Evolutionary conservation across 495 filamentous ascomycete genomes (phyloP), one percentile per base, ranked within the genome.

Genomic region (Talaromyces adpressus): DNA sequence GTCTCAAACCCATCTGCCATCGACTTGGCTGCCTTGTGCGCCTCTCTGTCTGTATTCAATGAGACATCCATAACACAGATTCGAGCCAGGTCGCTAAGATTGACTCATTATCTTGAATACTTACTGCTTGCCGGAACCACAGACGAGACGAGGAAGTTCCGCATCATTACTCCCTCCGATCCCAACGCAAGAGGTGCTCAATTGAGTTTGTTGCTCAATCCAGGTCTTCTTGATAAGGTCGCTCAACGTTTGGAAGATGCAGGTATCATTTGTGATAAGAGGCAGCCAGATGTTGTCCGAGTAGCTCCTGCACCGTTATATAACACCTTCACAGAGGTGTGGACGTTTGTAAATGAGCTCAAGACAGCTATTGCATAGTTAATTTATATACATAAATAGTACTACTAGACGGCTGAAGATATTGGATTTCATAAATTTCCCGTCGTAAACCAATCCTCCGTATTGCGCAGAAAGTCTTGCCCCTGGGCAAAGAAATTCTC

Each of bases 261-360:
- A 1, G 86, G 87, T 5, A 85, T 96, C 18, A 83, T 98, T 41
- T 88, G 93, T 52, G 94, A 98, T 70, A 92, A 98, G 82, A 79
- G 94, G 61, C 85, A 85, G 71, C 94, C 94, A n/a, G 87, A 93
- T 75, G 94, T 98, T 41, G 84, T 98, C 9, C 82, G 94, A n/a
- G 91, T 96, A 4, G 92, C 93, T n/a, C 94, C 94, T 0, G 84
- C 87, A 58, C 93, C 94, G 34, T 68, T 98, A 57, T 98, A 96
- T 73, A 97, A 97, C 76, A 87, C 80, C 1, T 97, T 87, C 70
- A 75, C 72, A 56, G 94, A 98, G 70, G 88, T 91, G 7, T 90
- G 85, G 73, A 69, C 72, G 3, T 98, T 97, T 75, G 86, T 89
- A 5, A 68, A 84, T 64, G 82, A 70, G n/a, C 71, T 80, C 49